Evolutionary conservation across 306 rosid species (phyloP).

Genomic region (Cicer judaicum): DNA sequence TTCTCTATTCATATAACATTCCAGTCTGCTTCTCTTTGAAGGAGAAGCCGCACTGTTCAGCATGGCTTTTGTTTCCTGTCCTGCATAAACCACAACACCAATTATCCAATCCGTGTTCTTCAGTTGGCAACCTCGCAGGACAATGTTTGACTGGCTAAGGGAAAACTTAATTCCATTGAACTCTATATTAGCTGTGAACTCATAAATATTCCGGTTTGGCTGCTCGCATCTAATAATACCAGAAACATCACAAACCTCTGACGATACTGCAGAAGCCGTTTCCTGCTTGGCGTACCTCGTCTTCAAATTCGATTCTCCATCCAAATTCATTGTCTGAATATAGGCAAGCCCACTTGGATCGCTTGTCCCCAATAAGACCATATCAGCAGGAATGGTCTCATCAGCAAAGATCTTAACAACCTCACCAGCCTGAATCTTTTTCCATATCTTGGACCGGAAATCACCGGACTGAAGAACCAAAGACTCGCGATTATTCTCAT

Average conservation of each 20-base stretch:
- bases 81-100: conserved; percentile 98
- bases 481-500: conserved; percentile 86
- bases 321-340: conserved; percentile 97
- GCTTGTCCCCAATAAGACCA: conserved; percentile 97
- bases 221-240: conserved; percentile 89
- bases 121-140: conserved; percentile 95
- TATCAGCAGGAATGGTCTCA: conserved; percentile 89
- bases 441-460: conserved; percentile 73
- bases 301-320: conserved; percentile 97
- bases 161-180: conserved; percentile 67
- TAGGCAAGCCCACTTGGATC: conserved; percentile 96
- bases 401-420: conserved; percentile 79
- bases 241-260: conserved; percentile 56
- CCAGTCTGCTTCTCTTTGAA: conserved; percentile 90
- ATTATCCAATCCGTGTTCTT: conserved; percentile 95
- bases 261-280: conserved; percentile 59
- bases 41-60: conserved; percentile 92
- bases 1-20: conserved; percentile 91
- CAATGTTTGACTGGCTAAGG: conserved; percentile 90
- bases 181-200: conserved; percentile 93
- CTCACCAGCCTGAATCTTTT: conserved; percentile 82
- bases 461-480: conserved; percentile 65
- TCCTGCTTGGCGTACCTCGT: conserved; percentile 97
- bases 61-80: conserved; percentile 99
- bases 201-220: conserved; percentile 92